Evolutionary conservation across 306 rosid species (phyloP), one percentile per base, ranked within the genome.

Genomic region (Lathyrus tuberosus): DNA sequence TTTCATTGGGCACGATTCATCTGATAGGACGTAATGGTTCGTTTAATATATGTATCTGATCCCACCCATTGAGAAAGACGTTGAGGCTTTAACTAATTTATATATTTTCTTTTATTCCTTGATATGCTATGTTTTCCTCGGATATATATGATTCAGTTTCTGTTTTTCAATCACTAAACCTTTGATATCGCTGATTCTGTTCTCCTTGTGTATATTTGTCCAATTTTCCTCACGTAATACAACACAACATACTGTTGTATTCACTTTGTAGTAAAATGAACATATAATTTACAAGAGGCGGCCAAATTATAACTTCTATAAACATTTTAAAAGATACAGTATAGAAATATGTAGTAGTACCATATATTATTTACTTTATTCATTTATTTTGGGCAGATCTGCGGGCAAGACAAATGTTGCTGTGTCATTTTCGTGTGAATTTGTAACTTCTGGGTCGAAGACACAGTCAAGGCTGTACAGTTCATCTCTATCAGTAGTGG

Each of bases 371-470:
- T 18, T 63, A 41, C 44, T 63, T 38, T 38, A 37, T 16, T 62
- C 30, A 22, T 59, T 73, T 70, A 64, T 28, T 20, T 70, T 75
- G 68, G 58, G 31, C 81, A 91, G 97, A 77, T 93, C 96, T 86
- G 86, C 94, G 2, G 97, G 98, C 72, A 90, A 77, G 89, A 83
- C 97, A 71, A 86, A 75, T 26, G 79, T 90, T 43, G 69, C 83
- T 3, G 84, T 93, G 67, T 82, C 97, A 22, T 93, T 93, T 82
- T 84, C 78, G 2, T 93, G 98, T 75, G 89, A 88, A 65, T 76
- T 88, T 72, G 60, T 75, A 74, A 78, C 86, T 70, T 65, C 83
- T 70, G 83, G 81, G 64, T 79, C 85, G 38, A 83, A 70, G 33
- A 57, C 60, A 52, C 79, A 65, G 77, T 72, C 84, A 62, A 86